Conservation (phyloP, 805 yeast species). For the Wickerhamiella spandovensis region DNA sequence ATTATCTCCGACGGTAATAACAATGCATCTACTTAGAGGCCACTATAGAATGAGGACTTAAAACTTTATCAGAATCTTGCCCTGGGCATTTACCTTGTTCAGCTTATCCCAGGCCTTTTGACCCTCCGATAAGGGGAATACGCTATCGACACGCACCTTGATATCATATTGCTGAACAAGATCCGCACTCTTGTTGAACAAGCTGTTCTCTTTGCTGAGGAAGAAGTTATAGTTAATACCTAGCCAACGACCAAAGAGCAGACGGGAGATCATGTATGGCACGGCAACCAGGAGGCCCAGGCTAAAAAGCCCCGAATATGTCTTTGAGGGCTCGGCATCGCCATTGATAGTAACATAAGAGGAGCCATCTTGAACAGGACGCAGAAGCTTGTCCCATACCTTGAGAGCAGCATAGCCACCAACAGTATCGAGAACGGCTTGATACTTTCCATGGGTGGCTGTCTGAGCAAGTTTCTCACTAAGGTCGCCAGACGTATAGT, state of each 20-base stretch:
- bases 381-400: constrained; percentile 31
- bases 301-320: constrained; percentile 3
- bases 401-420: constrained; percentile 43
- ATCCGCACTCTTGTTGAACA: background rate
- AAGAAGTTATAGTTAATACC: constrained; percentile 21
- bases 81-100: constrained; percentile 38
- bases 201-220: background rate
- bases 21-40: no score
- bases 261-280: constrained; percentile 19
- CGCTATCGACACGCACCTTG: constrained; percentile 40
- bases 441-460: constrained; percentile 19
- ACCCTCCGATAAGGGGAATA: constrained; percentile 37
- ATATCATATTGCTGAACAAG: constrained; percentile 34
- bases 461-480: background rate
- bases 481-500: constrained; percentile 14
- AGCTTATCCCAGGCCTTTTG: constrained; percentile 39
- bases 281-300: background rate
- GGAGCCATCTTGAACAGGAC: constrained; percentile 34
- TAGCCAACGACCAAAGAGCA: constrained; percentile 20
- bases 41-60: no score
- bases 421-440: constrained; percentile 49
- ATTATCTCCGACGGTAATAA: no score
- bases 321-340: constrained; percentile 25
- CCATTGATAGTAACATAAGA: constrained; percentile 46
- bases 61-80: constrained; percentile 44